Evolutionary conservation across 2,329 filamentous ascomycete genomes (phyloP).

Genomic region (Ophiostoma tasmaniense): DNA sequence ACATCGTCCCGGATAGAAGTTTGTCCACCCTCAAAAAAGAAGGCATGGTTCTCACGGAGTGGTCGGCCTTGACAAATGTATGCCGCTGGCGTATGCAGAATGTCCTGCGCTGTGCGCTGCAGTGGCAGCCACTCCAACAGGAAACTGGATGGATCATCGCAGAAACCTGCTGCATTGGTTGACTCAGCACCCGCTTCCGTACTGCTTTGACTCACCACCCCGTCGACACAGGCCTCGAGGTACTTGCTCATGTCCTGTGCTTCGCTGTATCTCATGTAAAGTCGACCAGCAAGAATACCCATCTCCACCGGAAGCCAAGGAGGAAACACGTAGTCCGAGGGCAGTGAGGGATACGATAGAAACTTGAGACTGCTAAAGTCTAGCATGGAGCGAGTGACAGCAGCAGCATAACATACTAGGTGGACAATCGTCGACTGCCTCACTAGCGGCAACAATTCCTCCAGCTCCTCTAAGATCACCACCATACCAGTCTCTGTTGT

Average conservation of each 20-base stretch:
- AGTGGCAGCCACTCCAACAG: conserved; percentile 50
- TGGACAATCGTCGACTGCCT: conserved; percentile 20
- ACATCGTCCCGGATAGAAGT: background rate
- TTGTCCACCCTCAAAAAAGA: conserved; percentile 34
- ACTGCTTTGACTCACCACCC: conserved; percentile 7
- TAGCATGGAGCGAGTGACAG: conserved; percentile 52
- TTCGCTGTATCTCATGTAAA: conserved; percentile 50
- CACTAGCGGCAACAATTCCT: conserved; percentile 42
- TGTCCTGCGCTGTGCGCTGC: conserved; percentile 47
- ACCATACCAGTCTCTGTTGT: conserved; percentile 43
- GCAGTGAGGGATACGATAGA: conserved; percentile 42
- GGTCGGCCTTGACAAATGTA: conserved; percentile 45
- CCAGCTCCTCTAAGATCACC: conserved; percentile 55
- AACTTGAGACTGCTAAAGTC: conserved; percentile 48
- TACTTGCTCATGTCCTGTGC: conserved; percentile 29
- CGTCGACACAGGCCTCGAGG: conserved; percentile 26
- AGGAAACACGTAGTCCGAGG: conserved; percentile 34
- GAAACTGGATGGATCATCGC: conserved; percentile 35
- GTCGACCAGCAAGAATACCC: conserved; percentile 50
- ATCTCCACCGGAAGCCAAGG: conserved; percentile 49
- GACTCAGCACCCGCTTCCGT: no score
- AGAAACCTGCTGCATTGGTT: conserved; percentile 13
- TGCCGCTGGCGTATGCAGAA: conserved; percentile 51
- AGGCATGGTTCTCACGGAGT: conserved; percentile 40
- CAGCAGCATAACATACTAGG: conserved; percentile 47